Evolutionary conservation across 148 eudicot genomes (phyloP).

Genomic region (Arbutus unedo): DNA sequence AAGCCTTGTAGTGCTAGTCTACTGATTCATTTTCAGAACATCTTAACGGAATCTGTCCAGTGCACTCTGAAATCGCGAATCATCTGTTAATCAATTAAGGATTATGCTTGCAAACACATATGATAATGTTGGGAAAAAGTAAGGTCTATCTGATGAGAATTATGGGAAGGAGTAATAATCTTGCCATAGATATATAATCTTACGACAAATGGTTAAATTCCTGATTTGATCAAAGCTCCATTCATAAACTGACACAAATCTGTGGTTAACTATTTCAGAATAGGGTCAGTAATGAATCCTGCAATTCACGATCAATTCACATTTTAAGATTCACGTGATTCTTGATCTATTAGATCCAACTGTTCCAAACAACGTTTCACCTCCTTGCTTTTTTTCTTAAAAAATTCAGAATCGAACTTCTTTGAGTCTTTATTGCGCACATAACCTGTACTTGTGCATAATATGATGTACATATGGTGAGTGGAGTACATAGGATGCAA

Average conservation of each 20-base stretch:
- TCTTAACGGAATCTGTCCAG: neutral
- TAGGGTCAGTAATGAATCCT: neutral
- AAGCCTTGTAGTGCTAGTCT: neutral
- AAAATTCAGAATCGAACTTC: neutral
- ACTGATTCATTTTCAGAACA: neutral
- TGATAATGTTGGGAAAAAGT: neutral
- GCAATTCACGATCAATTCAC: neutral
- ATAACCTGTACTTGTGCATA: neutral
- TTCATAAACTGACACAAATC: neutral
- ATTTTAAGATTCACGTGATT: neutral
- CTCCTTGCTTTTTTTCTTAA: neutral
- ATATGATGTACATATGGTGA: neutral
- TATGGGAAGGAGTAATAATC: neutral
- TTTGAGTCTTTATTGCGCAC: neutral
- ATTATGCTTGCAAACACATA: neutral
- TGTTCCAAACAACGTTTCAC: neutral
- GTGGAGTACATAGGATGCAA: neutral
- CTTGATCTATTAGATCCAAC: neutral
- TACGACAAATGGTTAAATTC: neutral
- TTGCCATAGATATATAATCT: neutral
- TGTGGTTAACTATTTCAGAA: neutral
- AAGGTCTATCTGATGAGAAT: neutral
- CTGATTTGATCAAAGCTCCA: neutral
- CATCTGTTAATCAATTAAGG: neutral
- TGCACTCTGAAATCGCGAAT: neutral